Conservation (phyloP, 2,329 filamentous ascomycete genomes). For the Endocalyx cinctus region DNA sequence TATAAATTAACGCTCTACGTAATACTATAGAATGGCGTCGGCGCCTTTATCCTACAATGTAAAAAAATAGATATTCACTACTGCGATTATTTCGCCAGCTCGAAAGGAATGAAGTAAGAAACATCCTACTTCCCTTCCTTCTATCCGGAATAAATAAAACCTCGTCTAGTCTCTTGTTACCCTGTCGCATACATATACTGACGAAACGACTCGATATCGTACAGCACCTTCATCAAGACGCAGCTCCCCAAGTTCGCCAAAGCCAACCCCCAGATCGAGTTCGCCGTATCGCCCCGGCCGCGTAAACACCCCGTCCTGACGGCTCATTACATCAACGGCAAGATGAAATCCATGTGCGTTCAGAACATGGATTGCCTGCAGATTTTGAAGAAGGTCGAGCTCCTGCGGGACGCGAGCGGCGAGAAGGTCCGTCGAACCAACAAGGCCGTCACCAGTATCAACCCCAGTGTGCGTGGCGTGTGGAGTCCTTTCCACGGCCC, state of each 20-base stretch:
- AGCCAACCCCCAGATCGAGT: conserved; percentile 82
- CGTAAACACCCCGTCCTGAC: conserved; percentile 82
- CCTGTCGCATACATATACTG: no score
- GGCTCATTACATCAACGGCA: conserved; percentile 89
- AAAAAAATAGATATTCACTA: conserved; percentile 94
- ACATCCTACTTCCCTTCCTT: background rate
- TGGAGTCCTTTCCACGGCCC: conserved; percentile 68
- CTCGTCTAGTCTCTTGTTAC: background rate
- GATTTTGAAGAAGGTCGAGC: conserved; percentile 72
- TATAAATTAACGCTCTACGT: no score
- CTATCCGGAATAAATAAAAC: background rate
- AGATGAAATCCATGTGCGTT: conserved; percentile 80
- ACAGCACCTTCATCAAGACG: conserved; percentile 74
- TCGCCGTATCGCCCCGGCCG: conserved; percentile 86
- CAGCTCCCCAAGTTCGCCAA: conserved; percentile 73
- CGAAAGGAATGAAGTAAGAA: conserved; percentile 87
- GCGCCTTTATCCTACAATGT: conserved; percentile 96
- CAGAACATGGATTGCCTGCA: conserved; percentile 77
- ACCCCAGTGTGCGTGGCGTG: conserved; percentile 62
- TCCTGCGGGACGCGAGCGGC: conserved; percentile 69
- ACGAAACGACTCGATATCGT: no score
- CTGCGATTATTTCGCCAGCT: conserved; percentile 94
- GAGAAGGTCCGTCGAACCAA: conserved; percentile 63
- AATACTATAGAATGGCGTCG: conserved; percentile 94
- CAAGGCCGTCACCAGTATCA: conserved; percentile 62